Conservation (phyloP, 2,329 filamentous ascomycete genomes). For the Endothia cerciana region DNA sequence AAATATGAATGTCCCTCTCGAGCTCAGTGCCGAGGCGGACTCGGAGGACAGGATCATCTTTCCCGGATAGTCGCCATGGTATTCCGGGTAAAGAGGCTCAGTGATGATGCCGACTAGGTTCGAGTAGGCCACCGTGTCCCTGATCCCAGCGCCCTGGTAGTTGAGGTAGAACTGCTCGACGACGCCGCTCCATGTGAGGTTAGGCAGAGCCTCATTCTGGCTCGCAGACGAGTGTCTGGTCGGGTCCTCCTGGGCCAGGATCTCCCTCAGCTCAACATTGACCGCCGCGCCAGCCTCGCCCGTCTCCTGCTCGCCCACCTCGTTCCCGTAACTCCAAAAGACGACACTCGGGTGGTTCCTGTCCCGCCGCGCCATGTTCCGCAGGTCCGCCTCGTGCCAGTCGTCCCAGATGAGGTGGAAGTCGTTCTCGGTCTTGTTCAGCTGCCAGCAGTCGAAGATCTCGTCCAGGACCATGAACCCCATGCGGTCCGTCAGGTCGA, state of each 20-base stretch:
- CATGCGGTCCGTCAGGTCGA: constrained; percentile 53
- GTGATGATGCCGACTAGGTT: constrained; percentile 35
- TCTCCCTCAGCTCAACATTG: constrained; percentile 44
- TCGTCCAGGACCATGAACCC: constrained; percentile 58
- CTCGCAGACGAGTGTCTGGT: constrained; percentile 49
- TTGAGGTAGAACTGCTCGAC: constrained; percentile 57
- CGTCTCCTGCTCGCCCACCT: constrained; percentile 52
- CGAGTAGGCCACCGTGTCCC: constrained; percentile 33
- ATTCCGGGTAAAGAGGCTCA: constrained; percentile 43
- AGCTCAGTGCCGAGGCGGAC: constrained; percentile 50
- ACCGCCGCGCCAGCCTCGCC: constrained; percentile 38
- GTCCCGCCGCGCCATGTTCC: constrained; percentile 56
- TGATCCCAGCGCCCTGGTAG: constrained; percentile 57
- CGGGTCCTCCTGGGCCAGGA: constrained; percentile 50
- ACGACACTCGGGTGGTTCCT: constrained; percentile 58
- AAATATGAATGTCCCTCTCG: constrained; percentile 57
- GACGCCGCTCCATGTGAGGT: constrained; percentile 42
- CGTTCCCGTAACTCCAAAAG: constrained; percentile 59
- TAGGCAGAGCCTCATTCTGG: constrained; percentile 51
- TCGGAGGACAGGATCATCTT: constrained; percentile 52
- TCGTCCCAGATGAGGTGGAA: constrained; percentile 56
- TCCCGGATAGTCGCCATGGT: constrained; percentile 48
- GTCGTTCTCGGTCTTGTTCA: constrained; percentile 51
- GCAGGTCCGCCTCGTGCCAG: constrained; percentile 58
- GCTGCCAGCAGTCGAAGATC: constrained; percentile 57